phyloP scores from a whole-genome alignment of 768 basidiomycete genomes.

The Xerocomellus chrysenteron region DNA sequence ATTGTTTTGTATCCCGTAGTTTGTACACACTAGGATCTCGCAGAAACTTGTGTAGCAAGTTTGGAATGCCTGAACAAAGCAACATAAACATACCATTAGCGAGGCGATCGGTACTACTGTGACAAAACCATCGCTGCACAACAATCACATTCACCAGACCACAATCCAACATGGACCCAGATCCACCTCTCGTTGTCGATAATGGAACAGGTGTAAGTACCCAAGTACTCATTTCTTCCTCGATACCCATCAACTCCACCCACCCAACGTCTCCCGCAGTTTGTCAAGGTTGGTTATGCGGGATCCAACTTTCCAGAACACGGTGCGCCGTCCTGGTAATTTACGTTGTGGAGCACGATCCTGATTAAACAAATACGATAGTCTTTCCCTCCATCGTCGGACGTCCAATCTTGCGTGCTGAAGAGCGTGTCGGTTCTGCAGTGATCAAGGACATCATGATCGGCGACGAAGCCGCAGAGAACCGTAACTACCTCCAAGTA shows the following conservation, averaged over 20 bases:
- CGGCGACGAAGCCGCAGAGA: slow-evolving; percentile 93
- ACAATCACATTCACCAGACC: neutral
- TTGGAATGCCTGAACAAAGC: slow-evolving; percentile 11
- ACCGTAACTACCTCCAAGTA: slow-evolving; percentile 93
- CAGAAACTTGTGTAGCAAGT: too few relatives aligned
- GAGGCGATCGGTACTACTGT: neutral
- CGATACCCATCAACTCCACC: slow-evolving; percentile 4
- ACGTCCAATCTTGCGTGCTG: slow-evolving; percentile 94
- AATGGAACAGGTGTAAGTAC: slow-evolving; percentile 82
- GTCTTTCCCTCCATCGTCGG: slow-evolving; percentile 98
- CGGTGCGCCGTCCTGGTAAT: slow-evolving; percentile 47
- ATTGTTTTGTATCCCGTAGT: neutral
- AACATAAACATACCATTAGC: slow-evolving; percentile 19
- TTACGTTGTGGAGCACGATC: neutral
- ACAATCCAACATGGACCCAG: slow-evolving; percentile 27
- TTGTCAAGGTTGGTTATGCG: slow-evolving; percentile 88
- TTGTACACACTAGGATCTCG: neutral
- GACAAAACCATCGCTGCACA: neutral
- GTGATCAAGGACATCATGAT: slow-evolving; percentile 97
- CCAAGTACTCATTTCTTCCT: neutral
- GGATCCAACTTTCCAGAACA: slow-evolving; percentile 95
- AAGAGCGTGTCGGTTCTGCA: slow-evolving; percentile 85
- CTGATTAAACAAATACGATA: slow-evolving; percentile 27
- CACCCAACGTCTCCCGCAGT: slow-evolving; percentile 44
- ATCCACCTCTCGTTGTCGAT: slow-evolving; percentile 72